Conservation (phyloP, 108 stramenopile genomes). For the Nitzschia sp. region DNA sequence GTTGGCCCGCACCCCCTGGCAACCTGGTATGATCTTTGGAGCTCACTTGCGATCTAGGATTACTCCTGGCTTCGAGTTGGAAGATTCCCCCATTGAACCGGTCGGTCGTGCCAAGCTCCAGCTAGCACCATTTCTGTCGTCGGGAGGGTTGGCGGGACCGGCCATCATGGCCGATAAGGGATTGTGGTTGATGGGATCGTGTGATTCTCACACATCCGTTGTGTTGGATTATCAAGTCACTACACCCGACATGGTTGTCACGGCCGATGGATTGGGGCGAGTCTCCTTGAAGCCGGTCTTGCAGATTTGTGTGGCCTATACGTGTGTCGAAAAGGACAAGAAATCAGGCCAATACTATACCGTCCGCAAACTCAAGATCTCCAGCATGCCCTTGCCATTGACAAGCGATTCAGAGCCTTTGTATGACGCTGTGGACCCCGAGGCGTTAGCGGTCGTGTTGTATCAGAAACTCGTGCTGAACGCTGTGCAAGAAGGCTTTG, state of each 20-base stretch:
- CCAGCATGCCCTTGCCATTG: constrained; percentile 28
- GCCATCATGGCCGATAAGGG: constrained; percentile 22
- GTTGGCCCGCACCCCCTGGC: constrained; percentile 32
- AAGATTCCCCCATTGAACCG: constrained; percentile 24
- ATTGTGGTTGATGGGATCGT: constrained; percentile 45
- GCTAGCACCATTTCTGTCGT: constrained; percentile 26
- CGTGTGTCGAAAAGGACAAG: constrained; percentile 32
- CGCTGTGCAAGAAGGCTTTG: constrained; percentile 34
- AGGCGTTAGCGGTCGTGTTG: constrained; percentile 47
- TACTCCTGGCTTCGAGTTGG: constrained; percentile 43
- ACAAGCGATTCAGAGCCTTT: constrained; percentile 41
- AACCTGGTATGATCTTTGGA: constrained; percentile 34
- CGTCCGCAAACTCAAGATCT: constrained; percentile 47
- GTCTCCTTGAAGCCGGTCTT: constrained; percentile 40
- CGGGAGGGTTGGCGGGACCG: constrained; percentile 45
- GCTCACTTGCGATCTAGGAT: constrained; percentile 41
- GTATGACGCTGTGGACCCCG: constrained; percentile 45
- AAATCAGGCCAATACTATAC: constrained; percentile 16
- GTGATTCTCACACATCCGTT: constrained; percentile 42
- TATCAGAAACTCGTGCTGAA: constrained; percentile 51
- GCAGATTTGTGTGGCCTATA: constrained; percentile 57
- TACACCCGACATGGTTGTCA: neutral
- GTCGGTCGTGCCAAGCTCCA: constrained; percentile 15
- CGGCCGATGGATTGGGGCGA: constrained; percentile 30
- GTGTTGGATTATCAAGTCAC: constrained; percentile 38